A percentile compares a stretch with the other conserved stretches of the same genome.
Conservation (phyloP, 1,284 basidiomycete genomes). For the Leccinum griseonigrum region DNA sequence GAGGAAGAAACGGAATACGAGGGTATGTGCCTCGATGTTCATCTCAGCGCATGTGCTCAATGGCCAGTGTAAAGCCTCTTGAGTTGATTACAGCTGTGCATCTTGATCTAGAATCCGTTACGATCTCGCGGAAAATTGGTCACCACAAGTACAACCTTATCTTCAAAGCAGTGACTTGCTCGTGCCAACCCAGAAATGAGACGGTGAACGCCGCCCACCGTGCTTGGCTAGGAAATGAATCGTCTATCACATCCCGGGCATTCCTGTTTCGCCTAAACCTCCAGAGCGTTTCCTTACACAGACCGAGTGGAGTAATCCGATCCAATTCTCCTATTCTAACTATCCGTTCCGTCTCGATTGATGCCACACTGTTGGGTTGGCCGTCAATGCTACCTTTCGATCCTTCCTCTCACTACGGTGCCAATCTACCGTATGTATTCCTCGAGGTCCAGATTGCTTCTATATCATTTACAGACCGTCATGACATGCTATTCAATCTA, state of each 20-base stretch:
- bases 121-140: constrained; percentile 33
- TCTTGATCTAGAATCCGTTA: constrained; percentile 25
- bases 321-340: constrained; percentile 42
- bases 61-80: constrained; percentile 14
- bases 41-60: constrained; percentile 7
- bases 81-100: constrained; percentile 16
- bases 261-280: constrained; percentile 46
- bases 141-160: constrained; percentile 39
- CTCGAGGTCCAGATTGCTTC: constrained; percentile 45
- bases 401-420: constrained; percentile 52
- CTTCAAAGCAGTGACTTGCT: constrained; percentile 39
- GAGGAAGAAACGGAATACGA: constrained; percentile 16
- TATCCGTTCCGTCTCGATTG: constrained; percentile 42
- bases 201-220: constrained; percentile 45
- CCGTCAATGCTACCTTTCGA: constrained; percentile 37
- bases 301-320: constrained; percentile 11
- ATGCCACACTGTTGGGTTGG: constrained; percentile 57
- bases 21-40: constrained; percentile 7
- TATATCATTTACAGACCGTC: constrained; percentile 49
- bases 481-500: constrained; percentile 48
- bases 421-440: constrained; percentile 57
- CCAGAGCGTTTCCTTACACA: constrained; percentile 36
- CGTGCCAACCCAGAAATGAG: constrained; percentile 47
- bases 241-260: constrained; percentile 34
- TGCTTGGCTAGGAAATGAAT: constrained; percentile 52